A percentile compares a stretch with the other conserved stretches of the same genome.
These are phyloP conservation scores for Atkinsonella texensis DNA, from an alignment of 2,329 filamentous ascomycete genomes.

Conservation along the genomic window DNA sequence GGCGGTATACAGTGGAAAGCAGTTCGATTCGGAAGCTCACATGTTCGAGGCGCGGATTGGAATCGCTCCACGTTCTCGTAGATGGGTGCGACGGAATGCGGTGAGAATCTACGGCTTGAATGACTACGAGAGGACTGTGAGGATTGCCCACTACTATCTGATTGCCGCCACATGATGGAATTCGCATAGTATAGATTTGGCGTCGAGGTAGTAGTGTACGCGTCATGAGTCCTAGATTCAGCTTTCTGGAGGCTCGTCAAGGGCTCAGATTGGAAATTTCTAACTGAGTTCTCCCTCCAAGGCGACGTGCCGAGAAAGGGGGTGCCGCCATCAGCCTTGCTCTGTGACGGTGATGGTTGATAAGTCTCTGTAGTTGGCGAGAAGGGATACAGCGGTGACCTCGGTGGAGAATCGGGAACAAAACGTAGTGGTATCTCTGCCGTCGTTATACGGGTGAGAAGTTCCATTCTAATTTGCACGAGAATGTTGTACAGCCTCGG, in stretches of 20 bases:
- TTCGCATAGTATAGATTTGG: slow-evolving; percentile 2
- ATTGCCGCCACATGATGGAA: slow-evolving; percentile 7
- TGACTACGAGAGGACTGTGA: slow-evolving; percentile 7
- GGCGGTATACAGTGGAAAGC: neutral
- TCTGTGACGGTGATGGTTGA: neutral
- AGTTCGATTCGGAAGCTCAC: neutral
- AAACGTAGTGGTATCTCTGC: slow-evolving; percentile 8
- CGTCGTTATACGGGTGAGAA: slow-evolving; percentile 15
- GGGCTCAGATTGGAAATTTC: neutral
- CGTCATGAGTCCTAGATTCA: neutral
- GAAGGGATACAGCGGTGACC: neutral
- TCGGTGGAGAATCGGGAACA: slow-evolving; percentile 7
- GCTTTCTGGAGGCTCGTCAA: neutral
- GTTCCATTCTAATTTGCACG: slow-evolving; percentile 39
- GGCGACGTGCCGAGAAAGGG: neutral
- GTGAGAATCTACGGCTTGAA: slow-evolving; percentile 3
- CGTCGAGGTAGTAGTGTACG: neutral
- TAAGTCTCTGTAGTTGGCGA: slow-evolving; percentile 1
- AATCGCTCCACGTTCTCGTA: slow-evolving; percentile 5
- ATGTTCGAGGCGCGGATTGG: neutral
- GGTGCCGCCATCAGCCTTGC: neutral
- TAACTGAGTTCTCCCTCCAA: neutral
- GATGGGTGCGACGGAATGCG: slow-evolving; percentile 7
- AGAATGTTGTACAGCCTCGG: slow-evolving; percentile 37
- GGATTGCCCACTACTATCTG: slow-evolving; percentile 8